Base-by-base conservation (phyloP, 345 rosid genomes). In the Hypericum perforatum region DNA sequence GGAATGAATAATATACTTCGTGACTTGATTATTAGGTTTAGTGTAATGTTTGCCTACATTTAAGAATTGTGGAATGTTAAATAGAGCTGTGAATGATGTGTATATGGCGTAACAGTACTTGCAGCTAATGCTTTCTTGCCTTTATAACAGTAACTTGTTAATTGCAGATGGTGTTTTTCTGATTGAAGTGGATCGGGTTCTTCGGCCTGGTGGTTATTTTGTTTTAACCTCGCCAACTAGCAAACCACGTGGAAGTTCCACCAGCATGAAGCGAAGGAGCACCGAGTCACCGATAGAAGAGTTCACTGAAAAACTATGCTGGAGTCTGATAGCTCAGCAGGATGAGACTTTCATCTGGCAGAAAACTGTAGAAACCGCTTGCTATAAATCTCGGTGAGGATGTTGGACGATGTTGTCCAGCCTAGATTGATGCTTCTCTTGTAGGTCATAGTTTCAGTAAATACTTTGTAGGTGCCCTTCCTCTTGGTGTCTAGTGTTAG, bases 331-430 rank as follows among this genome's bases (percentile, higher is more conserved):
- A 57, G 85, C 89, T 68, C 99, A 92, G 85, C 99, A 85, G 62
- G 95, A 92, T 11, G 95, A 92, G 74, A 85, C 95, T 44, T 82
- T 80, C 61, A 74, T 92, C 65, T 92, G 99, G 97, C 95, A 92
- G 74, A 89, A 92, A 81, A 88, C 97, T 60, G 56, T 62, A 0
- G 87, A 82, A 60, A 58, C 64, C 46, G 13, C 56, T 43, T 89
- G 95, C 74, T 81, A 80, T 58, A 63, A 68, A 3, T 82, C 94
- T 64, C 77, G 77, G 98, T 92, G 58, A 79, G 84, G 71, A 66
- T 55, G 54, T 56, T 41, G 16, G 4, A 22, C 32, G 32, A 22
- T 22, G 32, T 22, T 4, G 1, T 22, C 32, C 32, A 22, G 32
- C 32, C 32, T 22, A 22, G 32, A 22, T 4, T 22, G 32, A 22